phyloP scores from a whole-genome alignment of 768 basidiomycete species.

The Pleurotus citrinopileatus region DNA sequence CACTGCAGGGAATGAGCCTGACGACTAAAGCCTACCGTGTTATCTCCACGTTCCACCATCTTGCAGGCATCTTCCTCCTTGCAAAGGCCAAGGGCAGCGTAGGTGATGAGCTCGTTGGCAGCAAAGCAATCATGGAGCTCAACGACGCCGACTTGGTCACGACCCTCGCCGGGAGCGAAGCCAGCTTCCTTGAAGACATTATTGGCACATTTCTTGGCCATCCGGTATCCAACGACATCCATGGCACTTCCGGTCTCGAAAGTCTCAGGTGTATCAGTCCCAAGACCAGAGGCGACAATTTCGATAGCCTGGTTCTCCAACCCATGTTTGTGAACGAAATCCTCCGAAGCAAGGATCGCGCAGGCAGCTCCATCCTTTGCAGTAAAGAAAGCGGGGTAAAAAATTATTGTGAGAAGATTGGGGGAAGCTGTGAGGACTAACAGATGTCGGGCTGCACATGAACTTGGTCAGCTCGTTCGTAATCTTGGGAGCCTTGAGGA shows the following conservation, averaged over 20 bases:
- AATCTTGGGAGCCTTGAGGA: conserved; percentile 64
- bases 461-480: conserved; percentile 73
- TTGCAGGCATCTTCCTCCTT: conserved; percentile 64
- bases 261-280: conserved; percentile 62
- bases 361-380: conserved; percentile 75
- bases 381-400: conserved; percentile 2
- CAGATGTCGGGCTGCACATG: conserved; percentile 88
- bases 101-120: conserved; percentile 81
- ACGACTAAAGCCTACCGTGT: conserved; percentile 53
- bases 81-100: conserved; percentile 78
- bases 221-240: conserved; percentile 78
- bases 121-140: conserved; percentile 89
- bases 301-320: conserved; percentile 89
- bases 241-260: conserved; percentile 72
- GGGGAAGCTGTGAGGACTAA: conserved; percentile 21
- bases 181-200: conserved; percentile 71
- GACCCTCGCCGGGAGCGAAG: conserved; percentile 55
- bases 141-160: conserved; percentile 78
- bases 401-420: neutral
- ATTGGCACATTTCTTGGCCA: conserved; percentile 69
- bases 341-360: conserved; percentile 76
- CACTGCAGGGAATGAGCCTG: neutral
- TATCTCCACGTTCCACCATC: conserved; percentile 72
- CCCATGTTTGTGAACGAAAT: conserved; percentile 66
- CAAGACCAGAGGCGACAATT: conserved; percentile 62